Conservation (phyloP, 148 eudicot genomes). For the Tetragonia tetragonoides region DNA sequence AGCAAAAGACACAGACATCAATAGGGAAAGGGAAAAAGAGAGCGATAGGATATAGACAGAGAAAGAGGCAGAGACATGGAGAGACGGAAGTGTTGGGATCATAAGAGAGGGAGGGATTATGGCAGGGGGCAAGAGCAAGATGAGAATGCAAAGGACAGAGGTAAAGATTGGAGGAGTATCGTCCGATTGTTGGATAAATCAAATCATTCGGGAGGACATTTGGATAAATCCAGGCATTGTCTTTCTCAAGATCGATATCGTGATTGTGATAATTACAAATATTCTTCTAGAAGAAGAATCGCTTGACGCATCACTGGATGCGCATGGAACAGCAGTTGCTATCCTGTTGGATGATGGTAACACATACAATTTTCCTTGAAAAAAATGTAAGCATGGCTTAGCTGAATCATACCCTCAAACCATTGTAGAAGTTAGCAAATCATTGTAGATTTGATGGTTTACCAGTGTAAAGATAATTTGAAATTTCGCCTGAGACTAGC, state of each 20-base stretch:
- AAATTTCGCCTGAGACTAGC: too few relatives aligned
- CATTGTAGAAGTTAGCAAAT: too few relatives aligned
- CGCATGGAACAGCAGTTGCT: background rate
- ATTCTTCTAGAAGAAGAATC: slow-evolving; percentile 72
- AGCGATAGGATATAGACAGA: slow-evolving; percentile 35
- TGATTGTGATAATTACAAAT: slow-evolving; percentile 51
- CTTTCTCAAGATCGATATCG: slow-evolving; percentile 63
- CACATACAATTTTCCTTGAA: background rate
- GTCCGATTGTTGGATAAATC: slow-evolving; percentile 68
- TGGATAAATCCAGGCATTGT: slow-evolving; percentile 65
- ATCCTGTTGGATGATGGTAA: background rate
- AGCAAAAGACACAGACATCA: too few relatives aligned
- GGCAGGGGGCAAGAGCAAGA: slow-evolving; percentile 74
- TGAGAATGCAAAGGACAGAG: slow-evolving; percentile 66
- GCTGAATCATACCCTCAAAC: too few relatives aligned
- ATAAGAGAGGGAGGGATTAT: slow-evolving; percentile 77
- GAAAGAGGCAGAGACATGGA: slow-evolving; percentile 57
- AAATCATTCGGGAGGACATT: slow-evolving; percentile 65
- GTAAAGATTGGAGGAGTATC: slow-evolving; percentile 55
- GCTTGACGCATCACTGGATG: slow-evolving; percentile 60
- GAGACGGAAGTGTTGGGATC: slow-evolving; percentile 49
- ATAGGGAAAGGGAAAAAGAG: too few relatives aligned
- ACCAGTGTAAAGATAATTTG: too few relatives aligned
- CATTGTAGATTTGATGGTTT: too few relatives aligned
- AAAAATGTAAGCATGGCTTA: too few relatives aligned